Conservation (phyloP, 345 rosid genomes). For the Hibiscus mutabilis region DNA sequence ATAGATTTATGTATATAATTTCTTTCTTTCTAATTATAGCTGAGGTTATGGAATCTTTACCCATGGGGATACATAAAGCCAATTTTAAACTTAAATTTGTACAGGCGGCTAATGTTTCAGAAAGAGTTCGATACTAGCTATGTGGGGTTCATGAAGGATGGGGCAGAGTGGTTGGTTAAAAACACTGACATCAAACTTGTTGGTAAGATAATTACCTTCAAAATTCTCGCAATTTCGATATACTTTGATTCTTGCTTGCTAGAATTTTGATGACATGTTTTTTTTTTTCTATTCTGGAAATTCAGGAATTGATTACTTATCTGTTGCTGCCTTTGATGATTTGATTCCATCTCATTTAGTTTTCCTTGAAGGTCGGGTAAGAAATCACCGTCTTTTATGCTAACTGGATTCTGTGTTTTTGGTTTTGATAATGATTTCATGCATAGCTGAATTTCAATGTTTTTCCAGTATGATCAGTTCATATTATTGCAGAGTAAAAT, state of each 20-base stretch:
- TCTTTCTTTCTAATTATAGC: conserved; percentile 27
- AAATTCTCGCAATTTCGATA: background rate
- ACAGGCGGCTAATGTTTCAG: conserved; percentile 81
- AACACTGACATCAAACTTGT: conserved; percentile 83
- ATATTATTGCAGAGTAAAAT: background rate
- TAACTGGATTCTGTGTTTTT: background rate
- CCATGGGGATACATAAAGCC: conserved; percentile 39
- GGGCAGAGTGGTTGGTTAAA: conserved; percentile 84
- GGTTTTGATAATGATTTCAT: no score
- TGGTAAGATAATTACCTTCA: conserved; percentile 34
- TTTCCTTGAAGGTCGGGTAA: conserved; percentile 45
- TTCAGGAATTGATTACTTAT: conserved; percentile 38
- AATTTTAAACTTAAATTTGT: background rate
- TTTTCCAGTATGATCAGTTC: background rate
- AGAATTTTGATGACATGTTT: background rate
- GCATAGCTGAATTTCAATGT: background rate
- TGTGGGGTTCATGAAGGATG: conserved; percentile 78
- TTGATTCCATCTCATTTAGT: conserved; percentile 32
- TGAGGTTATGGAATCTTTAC: conserved; percentile 79
- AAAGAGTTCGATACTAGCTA: conserved; percentile 67
- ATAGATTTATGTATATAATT: background rate
- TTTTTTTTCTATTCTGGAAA: background rate
- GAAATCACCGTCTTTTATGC: background rate
- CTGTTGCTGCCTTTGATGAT: conserved; percentile 53
- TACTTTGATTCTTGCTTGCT: background rate